Conservation (phyloP, 139 green algal genomes). For the Chlamydomonas incerta region DNA sequence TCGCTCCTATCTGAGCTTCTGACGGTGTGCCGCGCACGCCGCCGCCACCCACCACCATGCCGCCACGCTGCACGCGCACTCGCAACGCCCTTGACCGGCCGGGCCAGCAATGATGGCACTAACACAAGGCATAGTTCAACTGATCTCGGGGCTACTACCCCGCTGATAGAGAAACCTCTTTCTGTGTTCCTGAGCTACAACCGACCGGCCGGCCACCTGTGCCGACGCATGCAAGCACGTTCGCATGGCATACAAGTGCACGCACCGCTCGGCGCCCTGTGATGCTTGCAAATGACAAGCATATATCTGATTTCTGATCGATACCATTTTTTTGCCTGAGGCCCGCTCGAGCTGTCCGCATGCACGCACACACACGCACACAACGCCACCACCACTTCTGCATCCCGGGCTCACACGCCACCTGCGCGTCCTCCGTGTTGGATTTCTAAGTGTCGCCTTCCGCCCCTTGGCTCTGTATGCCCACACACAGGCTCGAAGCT, state of each 20-base stretch:
- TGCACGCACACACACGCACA: not conserved
- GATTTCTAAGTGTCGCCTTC: too few relatives aligned
- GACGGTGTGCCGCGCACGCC: too few relatives aligned
- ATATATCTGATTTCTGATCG: slow-evolving; percentile 33
- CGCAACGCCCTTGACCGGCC: too few relatives aligned
- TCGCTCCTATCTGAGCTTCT: slow-evolving; percentile 68
- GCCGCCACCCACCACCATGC: too few relatives aligned
- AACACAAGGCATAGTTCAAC: slow-evolving; percentile 22
- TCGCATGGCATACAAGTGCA: too few relatives aligned
- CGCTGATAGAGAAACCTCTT: not conserved
- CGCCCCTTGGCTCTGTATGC: too few relatives aligned
- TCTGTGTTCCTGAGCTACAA: not conserved
- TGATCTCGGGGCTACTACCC: not conserved
- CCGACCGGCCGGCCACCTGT: too few relatives aligned
- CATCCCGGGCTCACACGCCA: not conserved
- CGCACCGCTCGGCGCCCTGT: not conserved
- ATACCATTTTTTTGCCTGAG: slow-evolving; percentile 29
- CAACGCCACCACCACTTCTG: not conserved
- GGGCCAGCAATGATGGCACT: not conserved
- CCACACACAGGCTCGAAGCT: slow-evolving; percentile 56
- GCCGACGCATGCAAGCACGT: too few relatives aligned
- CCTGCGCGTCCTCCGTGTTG: too few relatives aligned
- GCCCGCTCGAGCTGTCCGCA: not conserved
- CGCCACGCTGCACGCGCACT: not conserved
- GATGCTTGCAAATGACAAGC: slow-evolving; percentile 39